Evolutionary conservation across 2,329 filamentous ascomycete species (phyloP).

Genomic region (Venturia oleaginea): DNA sequence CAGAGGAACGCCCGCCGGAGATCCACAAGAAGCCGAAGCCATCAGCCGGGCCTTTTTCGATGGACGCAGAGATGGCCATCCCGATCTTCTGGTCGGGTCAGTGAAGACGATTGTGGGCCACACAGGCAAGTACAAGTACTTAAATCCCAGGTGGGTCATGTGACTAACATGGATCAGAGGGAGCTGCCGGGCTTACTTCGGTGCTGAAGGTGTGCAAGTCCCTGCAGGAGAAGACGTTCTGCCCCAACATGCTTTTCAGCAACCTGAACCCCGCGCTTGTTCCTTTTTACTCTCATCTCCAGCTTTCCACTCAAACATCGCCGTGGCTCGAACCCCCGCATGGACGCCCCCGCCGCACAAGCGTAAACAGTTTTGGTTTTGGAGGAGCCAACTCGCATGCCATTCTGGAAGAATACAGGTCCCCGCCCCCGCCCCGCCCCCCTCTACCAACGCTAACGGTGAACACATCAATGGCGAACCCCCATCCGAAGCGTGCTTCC

Average conservation of each 20-base stretch:
- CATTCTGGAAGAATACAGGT: constrained; percentile 19
- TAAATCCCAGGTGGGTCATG: no score
- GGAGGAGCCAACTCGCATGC: constrained; percentile 23
- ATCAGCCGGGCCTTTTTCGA: constrained; percentile 14
- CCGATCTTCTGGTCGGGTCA: constrained; percentile 20
- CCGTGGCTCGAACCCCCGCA: constrained; percentile 18
- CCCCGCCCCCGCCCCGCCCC: no score
- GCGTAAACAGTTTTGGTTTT: constrained; percentile 18
- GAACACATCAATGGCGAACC: background rate
- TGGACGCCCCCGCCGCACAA: background rate
- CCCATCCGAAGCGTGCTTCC: no score
- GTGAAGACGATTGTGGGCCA: constrained; percentile 26
- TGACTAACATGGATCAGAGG: no score
- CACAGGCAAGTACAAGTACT: no score
- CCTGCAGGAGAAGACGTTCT: constrained; percentile 19
- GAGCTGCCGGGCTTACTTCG: constrained; percentile 18
- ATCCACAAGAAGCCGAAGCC: constrained; percentile 24
- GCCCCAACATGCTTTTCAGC: constrained; percentile 15
- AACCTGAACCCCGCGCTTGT: background rate
- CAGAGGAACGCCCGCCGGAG: constrained; percentile 51
- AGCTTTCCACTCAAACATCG: constrained; percentile 15
- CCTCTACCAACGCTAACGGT: no score
- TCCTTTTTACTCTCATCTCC: constrained; percentile 12
- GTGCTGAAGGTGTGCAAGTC: constrained; percentile 22
- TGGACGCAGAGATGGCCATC: constrained; percentile 13